Evolutionary conservation across 345 rosid species (phyloP), one percentile per base, ranked within the genome.

Genomic region (Kernera saxatilis): DNA sequence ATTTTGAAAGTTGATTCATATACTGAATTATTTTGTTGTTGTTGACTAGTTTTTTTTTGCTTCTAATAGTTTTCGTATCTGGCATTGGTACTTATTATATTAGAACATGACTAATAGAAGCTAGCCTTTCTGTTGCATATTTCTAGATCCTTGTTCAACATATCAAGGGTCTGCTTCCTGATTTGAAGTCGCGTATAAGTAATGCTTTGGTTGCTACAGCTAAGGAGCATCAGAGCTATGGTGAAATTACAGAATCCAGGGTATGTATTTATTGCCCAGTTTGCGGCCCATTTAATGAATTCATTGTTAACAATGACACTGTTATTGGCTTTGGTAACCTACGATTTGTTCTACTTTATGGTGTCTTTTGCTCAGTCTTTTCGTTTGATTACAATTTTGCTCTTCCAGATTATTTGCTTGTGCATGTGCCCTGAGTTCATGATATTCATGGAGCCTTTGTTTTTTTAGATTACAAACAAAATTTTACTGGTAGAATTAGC

Each of bases 91-190:
- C n/a, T 6, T 52, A 8, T 69, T 54, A 32, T n/a, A 46, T 46
- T 55, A 19, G 25, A 76, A 56, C 11, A 21, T 45, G 33, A 26
- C 54, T 70, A 12, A 76, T 40, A 46, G 53, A 64, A 33, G 32
- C 22, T 64, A 12, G 57, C 44, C 15, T 65, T 50, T 64, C 41
- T 65, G 45, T 66, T 50, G 8, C 51, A 9, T 41, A 33, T 55
- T 32, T 78, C 53, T 73, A 88, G 93, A 83, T 85, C 49, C 80
- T 88, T 52, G 87, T 81, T 73, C 86, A 82, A 70, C 93, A 83
- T 76, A 82, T 88, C 75, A 82, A 80, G 81, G 75, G 22, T 18
- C 73, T 82, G 56, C 81, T 85, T 69, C 93, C 90, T 15, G 64
- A 77, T 73, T 80, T 88, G 86, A 88, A 85, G 78, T 70, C 87